Conservation (phyloP, 192 early-diverging fungal species). For the Coemansia sp. region DNA sequence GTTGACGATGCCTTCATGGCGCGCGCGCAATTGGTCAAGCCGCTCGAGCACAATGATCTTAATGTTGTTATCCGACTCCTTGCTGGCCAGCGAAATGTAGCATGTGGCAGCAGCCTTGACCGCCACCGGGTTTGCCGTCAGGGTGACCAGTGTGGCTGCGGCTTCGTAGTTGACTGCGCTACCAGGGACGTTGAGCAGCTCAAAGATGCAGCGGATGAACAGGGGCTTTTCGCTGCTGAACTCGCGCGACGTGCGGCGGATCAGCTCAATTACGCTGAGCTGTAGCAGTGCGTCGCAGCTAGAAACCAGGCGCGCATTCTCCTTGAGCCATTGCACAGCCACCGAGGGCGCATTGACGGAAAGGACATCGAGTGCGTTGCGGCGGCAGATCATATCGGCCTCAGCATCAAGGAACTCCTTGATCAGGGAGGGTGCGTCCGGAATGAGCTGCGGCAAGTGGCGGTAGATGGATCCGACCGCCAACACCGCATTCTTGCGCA, state of each 20-base stretch:
- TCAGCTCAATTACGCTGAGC: slow-evolving; percentile 91
- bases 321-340: slow-evolving; percentile 85
- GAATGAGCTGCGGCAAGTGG: slow-evolving; percentile 88
- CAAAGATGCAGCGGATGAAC: slow-evolving; percentile 91
- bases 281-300: slow-evolving; percentile 92
- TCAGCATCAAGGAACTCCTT: slow-evolving; percentile 71
- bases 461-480: slow-evolving; percentile 91
- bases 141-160: slow-evolving; percentile 84
- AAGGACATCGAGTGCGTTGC: slow-evolving; percentile 95
- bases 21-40: slow-evolving; percentile 80
- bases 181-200: slow-evolving; percentile 77
- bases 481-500: slow-evolving; percentile 96
- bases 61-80: slow-evolving; percentile 98
- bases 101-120: slow-evolving; percentile 91
- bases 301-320: slow-evolving; percentile 71
- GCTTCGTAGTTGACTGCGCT: slow-evolving; percentile 98
- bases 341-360: slow-evolving; percentile 72
- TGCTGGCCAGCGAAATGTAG: slow-evolving; percentile 89
- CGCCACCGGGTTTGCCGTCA: slow-evolving; percentile 86
- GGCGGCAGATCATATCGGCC: slow-evolving; percentile 88
- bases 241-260: slow-evolving; percentile 86
- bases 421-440: slow-evolving; percentile 93
- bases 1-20: slow-evolving; percentile 87
- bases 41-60: slow-evolving; percentile 95
- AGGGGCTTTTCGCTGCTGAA: slow-evolving; percentile 86